Base-by-base conservation (phyloP, 2,329 filamentous ascomycete genomes). In the Aspergillus carbonarius region DNA sequence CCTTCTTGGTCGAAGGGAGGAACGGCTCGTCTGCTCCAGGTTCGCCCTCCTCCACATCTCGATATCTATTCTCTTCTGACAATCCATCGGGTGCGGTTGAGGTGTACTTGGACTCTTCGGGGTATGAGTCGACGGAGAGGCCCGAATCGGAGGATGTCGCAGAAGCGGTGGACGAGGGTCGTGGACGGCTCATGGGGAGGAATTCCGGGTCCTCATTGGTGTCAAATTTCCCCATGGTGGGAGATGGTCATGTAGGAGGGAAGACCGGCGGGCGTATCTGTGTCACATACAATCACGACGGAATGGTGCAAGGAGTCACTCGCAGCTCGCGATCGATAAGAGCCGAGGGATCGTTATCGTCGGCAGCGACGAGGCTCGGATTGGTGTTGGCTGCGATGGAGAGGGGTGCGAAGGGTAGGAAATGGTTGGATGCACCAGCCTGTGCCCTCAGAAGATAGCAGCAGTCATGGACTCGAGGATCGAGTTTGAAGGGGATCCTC, bases 21-120 rank as follows among this genome's bases (percentile, higher is more conserved):
- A 74, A 63, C 8, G 69, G 68, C 48, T 72, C 66, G 20, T 69
- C 64, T 9, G 60, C 13, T 4, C 60, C 66, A 13, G 56, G 30
- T 8, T 72, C 68, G n/a, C 66, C 74, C 48, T 72, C 71, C 59
- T 76, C 75, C 7, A 72, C 58, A 58, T 76, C 74, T 23, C 68
- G 67, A 59, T 78, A 78, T 66, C 65, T 63, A 23, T 64, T 59
- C 7, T 42, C 60, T 15, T 61, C 60, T 13, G 52, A 58, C 10
- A 52, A 54, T 25, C 18, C 56, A 8, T 42, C 48, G 54, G 30
- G 54, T 50, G 54, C 42, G 49, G 60, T 30, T 39, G 58, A 47
- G 46, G 63, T 57, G 48, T 57, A 61, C 46, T 69, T 70, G 55
- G 65, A 54, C 42, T 71, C 68, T 35, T 71, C 68, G 57, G 68